Conservation (phyloP, 2,329 filamentous ascomycete species). For the Thielaviopsis populi region DNA sequence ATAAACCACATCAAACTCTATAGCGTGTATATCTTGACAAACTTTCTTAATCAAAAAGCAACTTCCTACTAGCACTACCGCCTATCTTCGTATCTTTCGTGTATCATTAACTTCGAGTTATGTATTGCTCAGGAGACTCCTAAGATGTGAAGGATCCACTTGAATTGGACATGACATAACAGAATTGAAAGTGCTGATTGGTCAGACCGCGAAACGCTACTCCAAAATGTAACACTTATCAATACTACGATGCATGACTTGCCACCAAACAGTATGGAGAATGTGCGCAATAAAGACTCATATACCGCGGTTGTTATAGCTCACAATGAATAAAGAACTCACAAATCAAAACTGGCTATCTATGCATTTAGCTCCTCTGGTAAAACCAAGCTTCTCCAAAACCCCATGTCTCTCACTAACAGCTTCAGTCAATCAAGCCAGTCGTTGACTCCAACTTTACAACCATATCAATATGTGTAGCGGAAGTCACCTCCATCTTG, state of each 20-base stretch:
- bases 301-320: too few relatives aligned
- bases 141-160: neutral
- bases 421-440: neutral
- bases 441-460: neutral
- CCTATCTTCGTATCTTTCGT: neutral
- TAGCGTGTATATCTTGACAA: too few relatives aligned
- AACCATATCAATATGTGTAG: conserved; percentile 12
- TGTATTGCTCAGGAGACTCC: neutral
- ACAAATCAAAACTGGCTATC: too few relatives aligned
- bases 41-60: too few relatives aligned
- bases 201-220: neutral
- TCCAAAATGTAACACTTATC: neutral
- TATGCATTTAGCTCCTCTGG: too few relatives aligned
- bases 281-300: neutral
- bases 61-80: too few relatives aligned
- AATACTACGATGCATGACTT: neutral
- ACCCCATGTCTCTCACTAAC: neutral
- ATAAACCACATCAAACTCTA: too few relatives aligned
- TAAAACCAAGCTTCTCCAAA: neutral
- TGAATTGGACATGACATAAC: neutral
- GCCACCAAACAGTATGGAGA: neutral
- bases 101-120: neutral
- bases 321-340: too few relatives aligned
- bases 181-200: neutral
- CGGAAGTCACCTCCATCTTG: conserved; percentile 16